Base-by-base conservation (phyloP, 129 eudicot genomes). In the Rutidosis leptorrhynchoides region DNA sequence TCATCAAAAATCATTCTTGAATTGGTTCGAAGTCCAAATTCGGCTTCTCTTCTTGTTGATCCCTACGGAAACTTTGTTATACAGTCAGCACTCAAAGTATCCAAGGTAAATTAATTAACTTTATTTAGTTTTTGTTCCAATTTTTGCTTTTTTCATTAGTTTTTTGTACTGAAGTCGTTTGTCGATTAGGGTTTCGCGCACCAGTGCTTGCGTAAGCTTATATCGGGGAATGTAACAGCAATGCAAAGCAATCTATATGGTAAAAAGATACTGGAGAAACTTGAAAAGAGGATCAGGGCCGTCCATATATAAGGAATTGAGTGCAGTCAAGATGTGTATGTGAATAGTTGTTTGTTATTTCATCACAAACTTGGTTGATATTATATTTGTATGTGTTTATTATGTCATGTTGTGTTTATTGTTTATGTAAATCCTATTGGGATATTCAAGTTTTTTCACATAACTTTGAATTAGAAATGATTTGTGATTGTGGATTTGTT, bases 61-160 rank as follows among this genome's bases (percentile, higher is more conserved):
- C 96, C 96, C 28, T 88, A 27, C 55, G 96, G 89, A 7, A 88
- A 88, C 55, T 88, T 75, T 37, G 96, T 88, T 63, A 80, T 88
- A 56, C 96, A 88, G 58, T 72, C 84, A 8, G 92, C 96, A 0
- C 29, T 88, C 37, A 58, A 79, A 35, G 82, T 68, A 17, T 61
- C 92, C 1, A 80, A 64, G 96, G 96, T 83, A 40, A 62, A 76
- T 71, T 19, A 72, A 49, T 15, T n/a, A n/a, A n/a, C n/a, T n/a
- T n/a, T n/a, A n/a, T n/a, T n/a, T n/a, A 2, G 24, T 17, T 58
- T 9, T 23, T 35, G n/a, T 24, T 45, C 23, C 27, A 11, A 23
- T 15, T 19, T 4, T 52, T 17, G 62, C 62, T 23, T 56, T 57
- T 33, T 2, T 17, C 7, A 4, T 32, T 17, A 62, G 67, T 15